These are phyloP conservation scores for Triticum timopheevii DNA, from an alignment of 176 grass and related monocot species.

Conservation along the genomic window DNA sequence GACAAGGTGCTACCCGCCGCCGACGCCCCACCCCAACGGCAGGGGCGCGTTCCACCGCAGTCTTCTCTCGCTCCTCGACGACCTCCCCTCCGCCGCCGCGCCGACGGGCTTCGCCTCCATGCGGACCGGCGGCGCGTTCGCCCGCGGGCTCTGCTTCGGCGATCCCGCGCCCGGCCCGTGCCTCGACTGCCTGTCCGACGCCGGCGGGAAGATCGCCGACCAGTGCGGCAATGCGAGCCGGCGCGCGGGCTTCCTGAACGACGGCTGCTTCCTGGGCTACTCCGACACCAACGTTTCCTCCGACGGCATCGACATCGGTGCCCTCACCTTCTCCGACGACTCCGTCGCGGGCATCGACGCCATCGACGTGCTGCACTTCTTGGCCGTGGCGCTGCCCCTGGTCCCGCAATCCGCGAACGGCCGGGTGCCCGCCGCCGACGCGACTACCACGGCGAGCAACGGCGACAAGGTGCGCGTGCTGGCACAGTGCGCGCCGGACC, in stretches of 20 bases:
- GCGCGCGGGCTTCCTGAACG: not conserved
- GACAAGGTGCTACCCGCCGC: not conserved
- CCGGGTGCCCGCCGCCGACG: not conserved
- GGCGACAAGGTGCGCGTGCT: not conserved
- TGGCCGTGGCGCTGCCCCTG: not conserved
- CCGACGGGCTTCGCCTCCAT: not conserved
- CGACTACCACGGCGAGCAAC: not conserved
- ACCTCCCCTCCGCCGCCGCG: not conserved
- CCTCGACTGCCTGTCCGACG: not conserved
- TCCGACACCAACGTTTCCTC: not conserved
- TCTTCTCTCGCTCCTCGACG: not conserved
- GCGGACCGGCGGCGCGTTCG: not conserved
- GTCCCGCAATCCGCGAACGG: not conserved
- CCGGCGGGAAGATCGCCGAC: not conserved
- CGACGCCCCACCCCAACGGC: not conserved
- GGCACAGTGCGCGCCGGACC: conserved; percentile 6
- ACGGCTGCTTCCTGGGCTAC: not conserved
- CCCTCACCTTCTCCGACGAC: not conserved
- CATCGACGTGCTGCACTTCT: not conserved
- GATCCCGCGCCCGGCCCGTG: not conserved
- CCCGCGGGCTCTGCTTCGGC: not conserved
- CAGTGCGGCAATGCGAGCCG: not conserved
- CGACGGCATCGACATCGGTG: no score
- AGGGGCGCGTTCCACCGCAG: not conserved
- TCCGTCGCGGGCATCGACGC: not conserved